Percentiles rank a stretch among this genome's conserved stretches.
Conservation (phyloP, 2,329 filamentous ascomycete genomes). For the Botrytis squamosa region DNA sequence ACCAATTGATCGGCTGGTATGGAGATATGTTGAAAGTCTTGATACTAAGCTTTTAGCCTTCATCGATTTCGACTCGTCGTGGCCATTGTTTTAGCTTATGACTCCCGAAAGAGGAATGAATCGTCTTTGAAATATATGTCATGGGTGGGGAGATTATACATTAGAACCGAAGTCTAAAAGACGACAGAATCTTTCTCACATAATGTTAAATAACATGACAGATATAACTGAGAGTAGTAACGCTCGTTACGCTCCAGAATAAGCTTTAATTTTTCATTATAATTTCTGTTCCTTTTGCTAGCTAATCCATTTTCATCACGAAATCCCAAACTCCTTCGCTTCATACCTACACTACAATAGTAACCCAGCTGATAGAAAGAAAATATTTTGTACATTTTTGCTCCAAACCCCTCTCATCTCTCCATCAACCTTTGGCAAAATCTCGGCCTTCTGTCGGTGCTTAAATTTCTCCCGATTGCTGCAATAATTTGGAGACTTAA, state of each 20-base stretch:
- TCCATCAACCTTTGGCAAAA: neutral
- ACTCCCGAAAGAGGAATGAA: neutral
- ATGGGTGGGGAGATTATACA: neutral
- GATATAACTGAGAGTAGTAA: neutral
- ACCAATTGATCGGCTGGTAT: neutral
- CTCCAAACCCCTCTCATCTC: neutral
- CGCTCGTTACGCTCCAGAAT: neutral
- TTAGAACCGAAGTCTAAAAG: neutral
- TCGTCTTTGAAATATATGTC: neutral
- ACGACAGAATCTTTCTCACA: neutral
- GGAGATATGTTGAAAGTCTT: neutral
- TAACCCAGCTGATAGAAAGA: neutral
- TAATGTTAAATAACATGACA: neutral
- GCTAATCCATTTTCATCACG: neutral
- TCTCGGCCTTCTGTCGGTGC: neutral
- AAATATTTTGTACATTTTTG: constrained; percentile 2
- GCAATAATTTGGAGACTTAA: neutral
- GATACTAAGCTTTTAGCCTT: neutral
- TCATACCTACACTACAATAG: neutral
- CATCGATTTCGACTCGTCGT: neutral
- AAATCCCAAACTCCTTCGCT: constrained; percentile 15
- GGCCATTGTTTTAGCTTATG: neutral
- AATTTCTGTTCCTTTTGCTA: neutral
- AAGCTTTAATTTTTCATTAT: neutral
- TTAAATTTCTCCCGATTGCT: neutral